These are phyloP conservation scores for Penicillium canescens DNA, from an alignment of 495 filamentous ascomycete genomes.

Conservation along the genomic window DNA sequence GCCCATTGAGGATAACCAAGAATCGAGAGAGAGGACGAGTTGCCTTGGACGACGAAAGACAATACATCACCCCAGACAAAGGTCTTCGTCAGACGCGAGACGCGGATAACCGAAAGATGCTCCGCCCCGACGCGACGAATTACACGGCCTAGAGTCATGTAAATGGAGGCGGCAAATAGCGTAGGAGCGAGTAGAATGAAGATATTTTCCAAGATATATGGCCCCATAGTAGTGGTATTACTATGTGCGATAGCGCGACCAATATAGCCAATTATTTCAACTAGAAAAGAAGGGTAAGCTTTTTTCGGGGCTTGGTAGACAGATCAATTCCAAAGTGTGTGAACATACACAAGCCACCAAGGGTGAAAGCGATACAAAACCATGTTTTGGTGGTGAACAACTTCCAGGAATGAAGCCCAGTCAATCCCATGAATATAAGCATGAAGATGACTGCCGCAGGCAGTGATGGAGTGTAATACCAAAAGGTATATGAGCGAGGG, in stretches of 20 bases:
- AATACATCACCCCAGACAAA: constrained; percentile 26
- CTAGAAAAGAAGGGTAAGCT: constrained; percentile 17
- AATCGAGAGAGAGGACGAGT: neutral
- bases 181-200: constrained; percentile 39
- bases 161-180: constrained; percentile 50
- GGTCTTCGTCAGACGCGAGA: constrained; percentile 16
- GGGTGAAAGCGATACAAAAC: constrained; percentile 59
- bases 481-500: neutral
- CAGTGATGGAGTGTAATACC: constrained; percentile 2
- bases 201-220: constrained; percentile 24
- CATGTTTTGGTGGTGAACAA: constrained; percentile 50
- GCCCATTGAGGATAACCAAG: neutral
- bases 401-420: constrained; percentile 44
- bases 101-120: constrained; percentile 3
- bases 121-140: constrained; percentile 42
- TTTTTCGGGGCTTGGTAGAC: too few species aligned
- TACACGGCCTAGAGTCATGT: constrained; percentile 53
- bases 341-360: constrained; percentile 58
- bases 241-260: constrained; percentile 37
- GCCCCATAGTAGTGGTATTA: constrained; percentile 7
- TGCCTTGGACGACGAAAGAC: constrained; percentile 14
- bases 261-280: constrained; percentile 53
- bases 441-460: constrained; percentile 42
- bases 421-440: constrained; percentile 45
- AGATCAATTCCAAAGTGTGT: too few species aligned